A percentile compares a stretch with the other conserved stretches of the same genome.
Conservation (phyloP, 352 stramenopile species). For the Pilasporangium apinafurcum region DNA sequence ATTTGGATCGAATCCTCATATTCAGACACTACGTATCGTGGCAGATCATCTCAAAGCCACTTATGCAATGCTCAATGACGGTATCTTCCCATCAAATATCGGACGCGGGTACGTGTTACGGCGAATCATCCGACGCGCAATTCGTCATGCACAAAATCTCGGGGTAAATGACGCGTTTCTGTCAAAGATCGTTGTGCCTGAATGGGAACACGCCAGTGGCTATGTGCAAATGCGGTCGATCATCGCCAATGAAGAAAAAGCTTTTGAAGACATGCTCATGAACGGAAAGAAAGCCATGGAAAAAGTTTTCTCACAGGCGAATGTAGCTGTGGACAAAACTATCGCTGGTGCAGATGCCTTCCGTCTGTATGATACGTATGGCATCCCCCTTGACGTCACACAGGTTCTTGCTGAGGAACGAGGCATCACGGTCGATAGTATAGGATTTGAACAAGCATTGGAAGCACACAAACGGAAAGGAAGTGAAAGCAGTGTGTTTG, state of each 20-base stretch:
- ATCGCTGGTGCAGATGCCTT: constrained; percentile 56
- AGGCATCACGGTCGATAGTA: constrained; percentile 43
- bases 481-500: constrained; percentile 34
- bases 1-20: constrained; percentile 49
- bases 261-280: constrained; percentile 66
- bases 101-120: constrained; percentile 95
- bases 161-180: constrained; percentile 48
- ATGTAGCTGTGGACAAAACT: constrained; percentile 3
- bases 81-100: constrained; percentile 93
- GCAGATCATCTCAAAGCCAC: constrained; percentile 95
- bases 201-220: constrained; percentile 22
- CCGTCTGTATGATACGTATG: constrained; percentile 69
- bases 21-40: constrained; percentile 83
- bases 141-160: constrained; percentile 61
- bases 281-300: constrained; percentile 58
- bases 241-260: constrained; percentile 60
- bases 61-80: constrained; percentile 92
- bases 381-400: constrained; percentile 75
- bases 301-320: constrained; percentile 33
- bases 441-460: constrained; percentile 42
- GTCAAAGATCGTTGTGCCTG: constrained; percentile 38
- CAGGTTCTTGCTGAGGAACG: constrained; percentile 57
- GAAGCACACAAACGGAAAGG: constrained; percentile 43
- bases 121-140: constrained; percentile 90
- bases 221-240: constrained; percentile 63